Evolutionary conservation across 768 basidiomycete species (phyloP).

Genomic region (Termitomyces sp.): DNA sequence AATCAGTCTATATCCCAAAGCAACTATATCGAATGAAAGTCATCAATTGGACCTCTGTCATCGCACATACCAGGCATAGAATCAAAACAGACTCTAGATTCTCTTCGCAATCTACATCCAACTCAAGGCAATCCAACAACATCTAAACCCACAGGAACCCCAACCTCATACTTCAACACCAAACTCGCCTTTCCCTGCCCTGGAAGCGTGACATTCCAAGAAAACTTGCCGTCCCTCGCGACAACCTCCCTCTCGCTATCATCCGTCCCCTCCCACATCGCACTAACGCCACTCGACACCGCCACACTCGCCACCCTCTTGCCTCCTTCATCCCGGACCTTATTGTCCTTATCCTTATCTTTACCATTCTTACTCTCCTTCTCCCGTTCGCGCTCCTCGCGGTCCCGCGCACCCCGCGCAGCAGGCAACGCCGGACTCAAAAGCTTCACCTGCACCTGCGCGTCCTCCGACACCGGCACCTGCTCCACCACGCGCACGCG

Average conservation of each 20-base stretch:
- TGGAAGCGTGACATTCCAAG: background rate
- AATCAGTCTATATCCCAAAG: too few species aligned
- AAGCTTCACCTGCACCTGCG: constrained; percentile 2
- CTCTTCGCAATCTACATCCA: background rate
- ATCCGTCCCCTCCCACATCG: constrained; percentile 22
- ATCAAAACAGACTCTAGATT: background rate
- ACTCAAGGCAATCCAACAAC: background rate
- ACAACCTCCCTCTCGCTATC: constrained; percentile 5
- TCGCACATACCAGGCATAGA: background rate
- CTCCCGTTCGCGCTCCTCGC: background rate
- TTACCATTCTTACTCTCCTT: background rate
- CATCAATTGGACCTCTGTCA: background rate
- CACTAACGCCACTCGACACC: constrained; percentile 14
- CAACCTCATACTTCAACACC: constrained; percentile 1
- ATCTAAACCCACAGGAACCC: background rate
- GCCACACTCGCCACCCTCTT: constrained; percentile 2
- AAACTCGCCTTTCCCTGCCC: background rate
- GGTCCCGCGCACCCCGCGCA: background rate
- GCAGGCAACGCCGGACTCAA: background rate
- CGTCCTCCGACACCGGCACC: constrained; percentile 20
- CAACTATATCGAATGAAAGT: too few species aligned
- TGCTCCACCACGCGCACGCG: constrained; percentile 18
- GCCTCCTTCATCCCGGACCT: background rate
- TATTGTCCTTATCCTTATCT: background rate
- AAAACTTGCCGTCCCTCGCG: constrained; percentile 10